Conservation (phyloP, 2,329 filamentous ascomycete species). For the Arthrobotrys sphaeroides region DNA sequence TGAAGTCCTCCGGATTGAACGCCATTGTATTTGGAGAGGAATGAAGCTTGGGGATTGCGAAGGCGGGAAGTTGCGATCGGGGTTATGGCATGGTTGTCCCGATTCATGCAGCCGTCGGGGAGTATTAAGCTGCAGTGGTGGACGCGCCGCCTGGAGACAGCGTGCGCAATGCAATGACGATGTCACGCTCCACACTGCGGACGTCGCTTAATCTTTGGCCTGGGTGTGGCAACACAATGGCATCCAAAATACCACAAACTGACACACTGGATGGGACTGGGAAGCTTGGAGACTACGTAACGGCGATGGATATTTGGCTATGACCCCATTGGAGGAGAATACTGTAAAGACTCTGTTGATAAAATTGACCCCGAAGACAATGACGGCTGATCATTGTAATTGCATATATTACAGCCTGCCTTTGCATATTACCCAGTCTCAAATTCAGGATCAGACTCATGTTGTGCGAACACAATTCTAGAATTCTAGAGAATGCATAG, state of each 20-base stretch:
- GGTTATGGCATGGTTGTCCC: conserved; percentile 22
- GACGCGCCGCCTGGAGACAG: conserved; percentile 32
- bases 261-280: not conserved
- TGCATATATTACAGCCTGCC: too few species aligned
- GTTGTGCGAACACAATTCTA: too few species aligned
- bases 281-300: too few species aligned
- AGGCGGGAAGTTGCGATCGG: conserved; percentile 18
- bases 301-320: too few species aligned
- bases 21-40: conserved; percentile 19
- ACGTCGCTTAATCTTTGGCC: conserved; percentile 2
- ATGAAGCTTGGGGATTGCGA: not conserved
- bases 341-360: too few species aligned
- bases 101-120: not conserved
- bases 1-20: conserved; percentile 51
- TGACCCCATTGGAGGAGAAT: too few species aligned
- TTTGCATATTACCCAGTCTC: too few species aligned
- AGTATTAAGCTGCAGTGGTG: not conserved
- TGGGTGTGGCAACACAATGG: conserved; percentile 11
- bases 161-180: conserved; percentile 15
- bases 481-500: too few species aligned
- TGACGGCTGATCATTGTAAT: too few species aligned
- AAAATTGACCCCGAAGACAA: too few species aligned
- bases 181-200: conserved; percentile 3
- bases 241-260: conserved; percentile 27
- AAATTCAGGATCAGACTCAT: too few species aligned